These are phyloP conservation scores for Xylaria sp. DNA, from an alignment of 2,329 filamentous ascomycete genomes.

Conservation along the genomic window DNA sequence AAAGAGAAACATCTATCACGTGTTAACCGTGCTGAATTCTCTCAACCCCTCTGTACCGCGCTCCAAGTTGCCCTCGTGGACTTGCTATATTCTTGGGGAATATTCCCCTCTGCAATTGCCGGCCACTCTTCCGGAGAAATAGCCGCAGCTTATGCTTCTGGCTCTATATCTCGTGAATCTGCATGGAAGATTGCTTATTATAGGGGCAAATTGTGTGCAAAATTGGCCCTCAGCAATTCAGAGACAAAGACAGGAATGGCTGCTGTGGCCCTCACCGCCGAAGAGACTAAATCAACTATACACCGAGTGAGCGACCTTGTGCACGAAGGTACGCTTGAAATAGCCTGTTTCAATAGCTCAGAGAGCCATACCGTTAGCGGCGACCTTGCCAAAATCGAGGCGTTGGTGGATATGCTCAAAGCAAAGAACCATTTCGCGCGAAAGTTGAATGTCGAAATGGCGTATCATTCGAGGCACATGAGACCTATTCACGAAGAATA, in stretches of 20 bases:
- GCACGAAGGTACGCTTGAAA: conserved; percentile 34
- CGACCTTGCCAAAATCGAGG: conserved; percentile 35
- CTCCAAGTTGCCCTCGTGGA: conserved; percentile 53
- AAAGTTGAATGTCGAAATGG: conserved; percentile 40
- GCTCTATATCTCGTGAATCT: conserved; percentile 45
- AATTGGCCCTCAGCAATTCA: conserved; percentile 22
- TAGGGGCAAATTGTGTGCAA: conserved; percentile 47
- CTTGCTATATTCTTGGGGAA: conserved; percentile 48
- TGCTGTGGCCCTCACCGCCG: conserved; percentile 31
- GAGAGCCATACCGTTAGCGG: conserved; percentile 44
- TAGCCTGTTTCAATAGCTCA: conserved; percentile 42
- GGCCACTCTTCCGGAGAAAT: conserved; percentile 57
- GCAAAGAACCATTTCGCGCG: conserved; percentile 40
- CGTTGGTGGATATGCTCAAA: conserved; percentile 30
- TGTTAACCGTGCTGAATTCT: conserved; percentile 34
- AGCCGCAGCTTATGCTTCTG: conserved; percentile 54
- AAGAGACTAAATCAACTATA: conserved; percentile 31
- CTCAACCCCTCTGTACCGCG: conserved; percentile 45
- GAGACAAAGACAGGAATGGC: conserved; percentile 35
- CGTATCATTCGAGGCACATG: conserved; percentile 52
- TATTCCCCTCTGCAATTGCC: conserved; percentile 50
- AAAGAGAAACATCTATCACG: conserved; percentile 29
- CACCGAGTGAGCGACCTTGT: conserved; percentile 25
- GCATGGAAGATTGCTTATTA: conserved; percentile 53
- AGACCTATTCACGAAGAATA: conserved; percentile 45